Base-by-base conservation (phyloP, 306 rosid species). In the Fragaria vesca region DNA sequence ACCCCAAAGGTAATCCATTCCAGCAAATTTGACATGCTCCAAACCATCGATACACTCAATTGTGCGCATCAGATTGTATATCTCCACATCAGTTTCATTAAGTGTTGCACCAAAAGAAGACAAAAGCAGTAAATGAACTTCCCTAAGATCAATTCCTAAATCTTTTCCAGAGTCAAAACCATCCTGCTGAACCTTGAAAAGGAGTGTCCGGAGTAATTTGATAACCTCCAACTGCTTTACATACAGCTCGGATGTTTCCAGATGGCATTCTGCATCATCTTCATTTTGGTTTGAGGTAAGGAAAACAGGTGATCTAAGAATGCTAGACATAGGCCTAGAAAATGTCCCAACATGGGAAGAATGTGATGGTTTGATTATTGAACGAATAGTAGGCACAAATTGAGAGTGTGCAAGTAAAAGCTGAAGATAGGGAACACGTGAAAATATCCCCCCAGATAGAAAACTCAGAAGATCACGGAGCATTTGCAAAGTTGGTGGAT, bases 391-490 rank as follows among this genome's bases (percentile, higher is more conserved):
- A 63, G 90, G 78, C 51, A 88, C 95, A 89, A 94, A 92, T 38
- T 94, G 97, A 79, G 97, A 92, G 88, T 94, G 97, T 38, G 93
- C 87, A 78, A 92, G 90, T 66, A 94, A 82, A 76, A 94, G 90
- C 77, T 87, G 91, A 42, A 92, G 90, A 85, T 89, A 84, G 79
- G 83, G 74, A 73, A 80, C 89, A 76, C 74, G 81, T 17, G 89
- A 82, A 79, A 92, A 82, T 69, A 68, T 85, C 17, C 97, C 93
- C 46, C 85, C 92, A 17, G 76, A 79, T 62, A 94, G 85, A 79
- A 65, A 83, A 69, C 70, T 69, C 73, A 92, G 68, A 68, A 94
- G 78, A 71, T 79, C 70, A 34, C 72, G 87, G 76, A 94, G 89
- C 57, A 81, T 81, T 84, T 82, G 87, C 82, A 94, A 81, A 60